Evolutionary conservation across 495 filamentous ascomycete species (phyloP).

Genomic region (Chaetomium tenue): DNA sequence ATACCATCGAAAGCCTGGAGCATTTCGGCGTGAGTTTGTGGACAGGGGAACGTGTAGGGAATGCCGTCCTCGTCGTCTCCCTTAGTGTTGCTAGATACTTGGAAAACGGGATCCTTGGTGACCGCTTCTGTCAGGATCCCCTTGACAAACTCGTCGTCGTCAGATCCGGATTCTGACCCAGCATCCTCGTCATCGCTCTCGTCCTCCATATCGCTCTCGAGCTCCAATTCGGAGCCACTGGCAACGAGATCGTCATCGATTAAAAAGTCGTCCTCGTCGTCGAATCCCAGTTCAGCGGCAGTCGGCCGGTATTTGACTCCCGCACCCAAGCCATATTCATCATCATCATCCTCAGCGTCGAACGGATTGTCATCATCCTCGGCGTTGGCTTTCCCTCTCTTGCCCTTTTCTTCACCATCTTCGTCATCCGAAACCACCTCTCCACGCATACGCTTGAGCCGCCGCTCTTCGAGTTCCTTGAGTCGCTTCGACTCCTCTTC

Average conservation of each 20-base stretch:
- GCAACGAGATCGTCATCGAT: conserved; percentile 84
- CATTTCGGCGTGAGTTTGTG: conserved; percentile 70
- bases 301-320: conserved; percentile 51
- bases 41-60: conserved; percentile 82
- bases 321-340: conserved; percentile 55
- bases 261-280: conserved; percentile 90
- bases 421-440: conserved; percentile 52
- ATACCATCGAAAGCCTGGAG: conserved; percentile 61
- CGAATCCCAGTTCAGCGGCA: conserved; percentile 57
- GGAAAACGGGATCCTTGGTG: conserved; percentile 46
- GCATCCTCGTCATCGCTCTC: conserved; percentile 47
- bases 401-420: conserved; percentile 47
- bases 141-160: conserved; percentile 65
- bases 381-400: conserved; percentile 42
- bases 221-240: conserved; percentile 61
- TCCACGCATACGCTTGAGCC: conserved; percentile 72
- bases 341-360: conserved; percentile 49
- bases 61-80: conserved; percentile 52
- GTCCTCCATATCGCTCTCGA: conserved; percentile 52
- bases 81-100: conserved; percentile 32
- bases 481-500: conserved; percentile 71
- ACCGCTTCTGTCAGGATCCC: conserved; percentile 58
- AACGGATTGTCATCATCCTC: conserved; percentile 28
- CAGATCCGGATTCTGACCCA: conserved; percentile 31
- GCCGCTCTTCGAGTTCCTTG: conserved; percentile 74